phyloP scores from a whole-genome alignment of 2,329 filamentous ascomycete genomes.

The Fusarium tjaetaba region DNA sequence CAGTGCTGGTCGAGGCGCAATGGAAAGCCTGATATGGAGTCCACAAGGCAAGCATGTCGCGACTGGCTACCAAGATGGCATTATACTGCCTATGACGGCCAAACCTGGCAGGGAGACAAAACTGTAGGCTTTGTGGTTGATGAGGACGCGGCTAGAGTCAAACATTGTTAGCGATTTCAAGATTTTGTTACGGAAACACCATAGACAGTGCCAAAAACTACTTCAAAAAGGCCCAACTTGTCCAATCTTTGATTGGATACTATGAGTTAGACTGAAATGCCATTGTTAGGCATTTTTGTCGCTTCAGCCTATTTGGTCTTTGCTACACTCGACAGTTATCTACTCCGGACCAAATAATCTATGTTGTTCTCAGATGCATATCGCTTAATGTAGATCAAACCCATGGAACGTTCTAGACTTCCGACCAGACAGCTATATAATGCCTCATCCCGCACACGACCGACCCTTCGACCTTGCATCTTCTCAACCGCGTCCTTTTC shows the following conservation, averaged over 20 bases:
- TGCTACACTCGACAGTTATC: neutral
- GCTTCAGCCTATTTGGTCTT: neutral
- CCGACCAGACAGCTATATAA: neutral
- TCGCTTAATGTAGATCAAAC: neutral
- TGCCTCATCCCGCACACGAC: neutral
- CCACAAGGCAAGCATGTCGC: conserved; percentile 63
- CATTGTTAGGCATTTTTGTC: neutral
- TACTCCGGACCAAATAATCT: neutral
- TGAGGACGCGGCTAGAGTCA: neutral
- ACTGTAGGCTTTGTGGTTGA: neutral
- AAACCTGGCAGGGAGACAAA: conserved; percentile 7
- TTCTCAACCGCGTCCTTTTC: no score
- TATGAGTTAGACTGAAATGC: no score
- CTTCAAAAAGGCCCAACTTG: neutral
- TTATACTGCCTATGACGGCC: conserved; percentile 46
- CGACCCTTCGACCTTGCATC: neutral
- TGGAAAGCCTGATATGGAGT: conserved; percentile 65
- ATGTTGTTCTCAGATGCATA: neutral
- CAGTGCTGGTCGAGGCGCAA: conserved; percentile 56
- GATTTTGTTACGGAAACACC: neutral
- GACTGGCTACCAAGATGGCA: conserved; percentile 65
- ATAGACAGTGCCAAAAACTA: neutral
- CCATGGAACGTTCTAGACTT: neutral
- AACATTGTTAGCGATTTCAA: neutral
- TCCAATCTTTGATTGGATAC: neutral